Conservation (phyloP, 805 yeast species). For the Ogataea ganodermae region DNA sequence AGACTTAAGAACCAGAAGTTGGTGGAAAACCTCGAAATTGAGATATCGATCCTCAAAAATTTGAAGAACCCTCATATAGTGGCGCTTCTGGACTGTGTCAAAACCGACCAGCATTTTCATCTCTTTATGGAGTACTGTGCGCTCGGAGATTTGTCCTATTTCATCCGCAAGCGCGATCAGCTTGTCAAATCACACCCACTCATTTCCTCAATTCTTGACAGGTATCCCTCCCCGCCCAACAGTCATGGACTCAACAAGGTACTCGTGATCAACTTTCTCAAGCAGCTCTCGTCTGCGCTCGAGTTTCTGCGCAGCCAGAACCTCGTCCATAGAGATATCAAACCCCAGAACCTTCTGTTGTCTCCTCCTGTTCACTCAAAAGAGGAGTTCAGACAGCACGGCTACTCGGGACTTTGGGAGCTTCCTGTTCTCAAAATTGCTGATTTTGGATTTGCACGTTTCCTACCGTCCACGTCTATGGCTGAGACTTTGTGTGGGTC, state of each 20-base stretch:
- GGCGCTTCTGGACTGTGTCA: constrained; percentile 76
- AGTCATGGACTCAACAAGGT: constrained; percentile 79
- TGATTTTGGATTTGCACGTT: constrained; percentile 96
- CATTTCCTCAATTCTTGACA: constrained; percentile 69
- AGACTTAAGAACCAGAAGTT: constrained; percentile 83
- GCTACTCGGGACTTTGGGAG: constrained; percentile 81
- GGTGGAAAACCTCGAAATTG: constrained; percentile 88
- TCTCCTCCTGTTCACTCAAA: constrained; percentile 78
- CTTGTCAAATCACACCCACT: constrained; percentile 75
- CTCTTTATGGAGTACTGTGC: constrained; percentile 96
- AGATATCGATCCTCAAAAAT: constrained; percentile 83
- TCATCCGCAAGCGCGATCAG: constrained; percentile 76
- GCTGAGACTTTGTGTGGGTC: constrained; percentile 98
- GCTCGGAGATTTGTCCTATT: constrained; percentile 87
- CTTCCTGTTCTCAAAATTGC: constrained; percentile 91
- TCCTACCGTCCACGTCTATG: constrained; percentile 87
- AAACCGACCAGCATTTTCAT: constrained; percentile 76
- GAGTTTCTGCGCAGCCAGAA: constrained; percentile 79
- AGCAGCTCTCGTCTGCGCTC: constrained; percentile 84
- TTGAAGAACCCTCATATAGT: constrained; percentile 94
- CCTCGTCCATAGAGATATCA: constrained; percentile 91
- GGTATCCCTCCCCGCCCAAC: constrained; percentile 79
- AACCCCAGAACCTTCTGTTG: constrained; percentile 85
- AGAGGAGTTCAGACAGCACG: constrained; percentile 54
- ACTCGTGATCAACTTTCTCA: constrained; percentile 78